phyloP scores from a whole-genome alignment of 495 filamentous ascomycete genomes.

The Podospora sp. region DNA sequence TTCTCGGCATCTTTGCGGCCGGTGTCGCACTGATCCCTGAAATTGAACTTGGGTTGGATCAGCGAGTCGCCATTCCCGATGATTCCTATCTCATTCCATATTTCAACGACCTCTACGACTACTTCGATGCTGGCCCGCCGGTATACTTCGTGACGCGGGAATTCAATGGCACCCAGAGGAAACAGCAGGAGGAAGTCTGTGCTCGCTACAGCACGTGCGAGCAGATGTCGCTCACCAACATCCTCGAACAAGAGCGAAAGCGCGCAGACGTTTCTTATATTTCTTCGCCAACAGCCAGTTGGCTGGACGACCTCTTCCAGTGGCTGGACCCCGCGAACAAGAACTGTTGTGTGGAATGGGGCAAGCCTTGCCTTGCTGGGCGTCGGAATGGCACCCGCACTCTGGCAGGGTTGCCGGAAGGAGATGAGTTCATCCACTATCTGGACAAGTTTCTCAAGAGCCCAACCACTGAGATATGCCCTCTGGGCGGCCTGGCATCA shows the following conservation, averaged over 20 bases:
- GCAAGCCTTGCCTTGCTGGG: slow-evolving; percentile 73
- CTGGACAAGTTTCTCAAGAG: slow-evolving; percentile 77
- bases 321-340: slow-evolving; percentile 90
- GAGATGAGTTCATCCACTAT: slow-evolving; percentile 84
- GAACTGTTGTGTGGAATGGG: slow-evolving; percentile 70
- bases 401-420: slow-evolving; percentile 87
- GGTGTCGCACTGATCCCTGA: slow-evolving; percentile 81
- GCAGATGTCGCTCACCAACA: slow-evolving; percentile 77
- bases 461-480: slow-evolving; percentile 80
- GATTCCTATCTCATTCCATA: slow-evolving; percentile 92
- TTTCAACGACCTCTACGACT: slow-evolving; percentile 92
- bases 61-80: slow-evolving; percentile 88
- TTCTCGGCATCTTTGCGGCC: slow-evolving; percentile 85
- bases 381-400: slow-evolving; percentile 78
- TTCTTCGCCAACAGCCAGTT: slow-evolving; percentile 87
- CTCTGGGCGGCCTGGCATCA: slow-evolving; percentile 82
- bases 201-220: slow-evolving; percentile 89
- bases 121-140: slow-evolving; percentile 88
- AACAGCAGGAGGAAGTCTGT: slow-evolving; percentile 81
- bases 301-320: slow-evolving; percentile 94
- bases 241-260: slow-evolving; percentile 91
- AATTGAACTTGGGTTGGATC: slow-evolving; percentile 85
- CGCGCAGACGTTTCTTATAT: slow-evolving; percentile 88
- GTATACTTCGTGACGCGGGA: slow-evolving; percentile 92
- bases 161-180: slow-evolving; percentile 72